Conservation (phyloP, 129 eudicot species). For the Solidago caesia region DNA sequence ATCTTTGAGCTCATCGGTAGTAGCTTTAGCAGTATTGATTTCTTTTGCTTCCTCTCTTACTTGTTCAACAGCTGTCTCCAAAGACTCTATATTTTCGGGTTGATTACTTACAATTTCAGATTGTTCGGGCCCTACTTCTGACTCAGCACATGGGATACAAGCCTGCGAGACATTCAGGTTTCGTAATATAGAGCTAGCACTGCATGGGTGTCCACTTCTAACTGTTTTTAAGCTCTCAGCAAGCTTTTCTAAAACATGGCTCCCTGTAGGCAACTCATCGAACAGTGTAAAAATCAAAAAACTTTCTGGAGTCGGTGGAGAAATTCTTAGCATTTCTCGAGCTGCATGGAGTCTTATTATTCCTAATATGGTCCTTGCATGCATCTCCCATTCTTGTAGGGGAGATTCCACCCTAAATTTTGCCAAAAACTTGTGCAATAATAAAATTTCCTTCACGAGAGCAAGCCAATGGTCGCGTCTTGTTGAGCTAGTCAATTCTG, state of each 20-base stretch:
- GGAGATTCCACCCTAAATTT: constrained; percentile 52
- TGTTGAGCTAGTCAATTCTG: constrained; percentile 87
- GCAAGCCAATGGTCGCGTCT: constrained; percentile 97
- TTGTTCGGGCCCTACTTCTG: constrained; percentile 26
- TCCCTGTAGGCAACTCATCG: constrained; percentile 85
- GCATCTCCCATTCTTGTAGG: constrained; percentile 76
- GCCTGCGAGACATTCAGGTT: constrained; percentile 53
- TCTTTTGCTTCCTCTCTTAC: constrained; percentile 74
- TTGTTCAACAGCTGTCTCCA: constrained; percentile 62
- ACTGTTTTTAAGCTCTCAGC: constrained; percentile 50
- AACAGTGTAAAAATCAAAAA: constrained; percentile 68
- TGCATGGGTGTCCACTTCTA: constrained; percentile 57
- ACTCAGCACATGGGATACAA: constrained; percentile 30
- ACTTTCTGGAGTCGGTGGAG: constrained; percentile 76
- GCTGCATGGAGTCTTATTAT: constrained; percentile 90
- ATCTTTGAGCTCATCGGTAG: constrained; percentile 62
- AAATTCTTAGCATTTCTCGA: constrained; percentile 80
- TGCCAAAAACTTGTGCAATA: constrained; percentile 56
- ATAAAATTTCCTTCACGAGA: constrained; percentile 60
- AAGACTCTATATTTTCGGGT: constrained; percentile 44
- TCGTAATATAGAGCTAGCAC: constrained; percentile 79
- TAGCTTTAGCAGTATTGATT: constrained; percentile 61
- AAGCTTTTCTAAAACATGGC: constrained; percentile 62
- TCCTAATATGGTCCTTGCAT: constrained; percentile 75
- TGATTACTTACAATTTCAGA: constrained; percentile 31